Percentiles rank a stretch among this genome's conserved stretches.
Conservation (phyloP, 495 filamentous ascomycete species). For the Trichoderma reesei region DNA sequence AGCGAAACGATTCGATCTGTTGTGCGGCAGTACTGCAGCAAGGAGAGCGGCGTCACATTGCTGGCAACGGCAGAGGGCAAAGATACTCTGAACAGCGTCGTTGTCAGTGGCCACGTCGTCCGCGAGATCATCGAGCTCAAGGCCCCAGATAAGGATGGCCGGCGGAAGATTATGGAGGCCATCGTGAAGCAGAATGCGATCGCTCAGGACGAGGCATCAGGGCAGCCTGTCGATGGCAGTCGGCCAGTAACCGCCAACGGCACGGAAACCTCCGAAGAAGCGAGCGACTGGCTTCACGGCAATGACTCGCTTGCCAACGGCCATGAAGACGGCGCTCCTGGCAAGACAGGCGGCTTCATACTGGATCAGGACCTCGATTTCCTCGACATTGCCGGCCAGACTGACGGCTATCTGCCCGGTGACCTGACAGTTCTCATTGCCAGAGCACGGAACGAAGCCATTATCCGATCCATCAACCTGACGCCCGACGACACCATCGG, state of each 20-base stretch:
- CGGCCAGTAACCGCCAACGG: constrained; percentile 44
- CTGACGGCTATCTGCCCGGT: constrained; percentile 95
- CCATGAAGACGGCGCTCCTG: constrained; percentile 57
- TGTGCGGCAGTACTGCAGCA: constrained; percentile 66
- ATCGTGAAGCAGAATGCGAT: constrained; percentile 42
- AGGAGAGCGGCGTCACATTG: constrained; percentile 68
- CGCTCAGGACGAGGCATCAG: constrained; percentile 28
- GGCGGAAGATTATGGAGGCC: constrained; percentile 70
- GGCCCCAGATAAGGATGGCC: constrained; percentile 86
- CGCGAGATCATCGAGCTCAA: constrained; percentile 75
- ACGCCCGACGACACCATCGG: constrained; percentile 17
- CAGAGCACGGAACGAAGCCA: constrained; percentile 80
- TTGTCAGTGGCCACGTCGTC: constrained; percentile 71
- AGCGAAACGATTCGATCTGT: constrained; percentile 81
- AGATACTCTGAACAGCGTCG: constrained; percentile 70
- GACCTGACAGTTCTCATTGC: constrained; percentile 79
- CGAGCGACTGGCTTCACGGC: constrained; percentile 22
- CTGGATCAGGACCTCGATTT: constrained; percentile 74
- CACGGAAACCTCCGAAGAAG: constrained; percentile 35
- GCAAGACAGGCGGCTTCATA: constrained; percentile 48
- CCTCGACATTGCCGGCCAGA: constrained; percentile 82
- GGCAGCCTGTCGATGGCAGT: constrained; percentile 32
- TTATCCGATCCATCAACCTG: constrained; percentile 59
- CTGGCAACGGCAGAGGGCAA: constrained; percentile 90
- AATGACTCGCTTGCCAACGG: constrained; percentile 19